These are phyloP conservation scores for Syncephalastrum racemosum DNA, from an alignment of 371 early-diverging fungal species.

Conservation along the genomic window DNA sequence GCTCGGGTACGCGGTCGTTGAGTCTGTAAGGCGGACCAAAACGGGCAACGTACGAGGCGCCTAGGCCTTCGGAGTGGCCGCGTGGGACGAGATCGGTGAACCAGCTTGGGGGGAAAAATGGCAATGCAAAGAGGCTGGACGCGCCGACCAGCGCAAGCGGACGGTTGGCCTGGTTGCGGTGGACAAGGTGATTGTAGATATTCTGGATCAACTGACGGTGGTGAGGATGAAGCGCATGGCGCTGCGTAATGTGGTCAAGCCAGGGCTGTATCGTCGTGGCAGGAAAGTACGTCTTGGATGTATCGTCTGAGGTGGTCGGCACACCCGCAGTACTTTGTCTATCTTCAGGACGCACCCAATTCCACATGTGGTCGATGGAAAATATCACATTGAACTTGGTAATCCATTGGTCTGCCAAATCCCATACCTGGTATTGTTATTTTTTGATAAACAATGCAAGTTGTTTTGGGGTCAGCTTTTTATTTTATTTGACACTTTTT, in stretches of 20 bases:
- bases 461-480: slow-evolving; percentile 1
- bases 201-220: slow-evolving; percentile 34
- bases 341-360: slow-evolving; percentile 27
- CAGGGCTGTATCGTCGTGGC: slow-evolving; percentile 28
- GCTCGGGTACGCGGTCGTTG: slow-evolving; percentile 33
- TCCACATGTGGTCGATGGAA: slow-evolving; percentile 46
- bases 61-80: slow-evolving; percentile 30
- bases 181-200: slow-evolving; percentile 29
- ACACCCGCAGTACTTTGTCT: not conserved
- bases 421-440: slow-evolving; percentile 34
- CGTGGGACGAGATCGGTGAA: slow-evolving; percentile 33
- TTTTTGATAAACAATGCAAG: slow-evolving; percentile 11
- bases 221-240: slow-evolving; percentile 34
- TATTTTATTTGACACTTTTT: not conserved
- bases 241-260: slow-evolving; percentile 27
- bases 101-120: slow-evolving; percentile 44
- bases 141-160: slow-evolving; percentile 29
- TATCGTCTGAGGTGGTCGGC: slow-evolving; percentile 8
- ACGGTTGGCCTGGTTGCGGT: slow-evolving; percentile 40
- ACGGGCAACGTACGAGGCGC: slow-evolving; percentile 40
- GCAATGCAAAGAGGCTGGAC: slow-evolving; percentile 28
- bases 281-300: slow-evolving; percentile 13
- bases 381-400: slow-evolving; percentile 47
- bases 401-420: slow-evolving; percentile 48
- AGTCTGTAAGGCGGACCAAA: slow-evolving; percentile 43